phyloP scores from a whole-genome alignment of 108 stramenopile genomes.

The Fragilariopsis cylindrus region DNA sequence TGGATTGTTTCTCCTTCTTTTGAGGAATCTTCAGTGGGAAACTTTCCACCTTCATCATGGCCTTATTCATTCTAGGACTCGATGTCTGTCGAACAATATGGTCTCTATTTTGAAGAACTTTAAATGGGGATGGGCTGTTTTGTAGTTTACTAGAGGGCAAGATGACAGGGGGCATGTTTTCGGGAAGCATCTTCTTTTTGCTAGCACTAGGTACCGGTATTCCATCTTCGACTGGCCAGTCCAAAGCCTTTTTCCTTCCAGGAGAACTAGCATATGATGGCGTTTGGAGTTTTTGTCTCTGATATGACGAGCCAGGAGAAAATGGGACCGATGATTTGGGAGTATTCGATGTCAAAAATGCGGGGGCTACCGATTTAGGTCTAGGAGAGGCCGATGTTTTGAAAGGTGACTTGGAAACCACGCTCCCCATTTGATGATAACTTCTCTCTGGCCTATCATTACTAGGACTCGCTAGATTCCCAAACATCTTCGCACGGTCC shows the following conservation, averaged over 20 bases:
- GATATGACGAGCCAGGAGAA: neutral
- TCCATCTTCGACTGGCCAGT: conserved; percentile 25
- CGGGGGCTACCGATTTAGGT: neutral
- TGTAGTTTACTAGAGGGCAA: neutral
- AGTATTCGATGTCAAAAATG: neutral
- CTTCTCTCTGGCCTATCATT: neutral
- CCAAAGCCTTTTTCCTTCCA: neutral
- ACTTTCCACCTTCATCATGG: neutral
- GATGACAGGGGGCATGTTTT: neutral
- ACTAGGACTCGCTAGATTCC: conserved; percentile 6
- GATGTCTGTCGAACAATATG: no score
- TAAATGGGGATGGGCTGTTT: conserved; percentile 12
- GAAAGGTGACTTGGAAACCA: conserved; percentile 5
- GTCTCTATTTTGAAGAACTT: conserved; percentile 8
- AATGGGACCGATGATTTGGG: neutral
- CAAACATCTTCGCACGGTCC: conserved; percentile 38
- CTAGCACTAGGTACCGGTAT: conserved; percentile 24
- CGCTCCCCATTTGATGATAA: neutral
- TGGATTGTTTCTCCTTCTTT: neutral
- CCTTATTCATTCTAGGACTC: neutral
- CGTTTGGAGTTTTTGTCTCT: neutral
- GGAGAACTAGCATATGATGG: neutral
- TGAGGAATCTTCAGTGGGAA: conserved; percentile 29
- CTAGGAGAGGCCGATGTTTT: neutral
- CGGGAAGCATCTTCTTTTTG: neutral